Conservation (phyloP, 2,329 filamentous ascomycete species). For the Xylariales sp. region DNA sequence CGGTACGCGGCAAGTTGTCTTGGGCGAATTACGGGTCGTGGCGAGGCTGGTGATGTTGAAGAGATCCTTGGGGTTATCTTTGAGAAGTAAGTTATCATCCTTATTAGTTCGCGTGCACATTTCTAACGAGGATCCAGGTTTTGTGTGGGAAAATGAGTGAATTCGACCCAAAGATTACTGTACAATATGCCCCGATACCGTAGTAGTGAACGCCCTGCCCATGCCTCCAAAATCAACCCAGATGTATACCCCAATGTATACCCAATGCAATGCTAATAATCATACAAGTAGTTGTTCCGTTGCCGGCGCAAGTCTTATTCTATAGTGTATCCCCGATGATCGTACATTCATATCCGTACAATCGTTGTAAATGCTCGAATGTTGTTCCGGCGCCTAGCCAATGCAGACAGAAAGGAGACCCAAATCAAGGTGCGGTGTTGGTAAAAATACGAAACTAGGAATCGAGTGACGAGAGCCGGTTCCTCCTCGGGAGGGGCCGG, state of each 20-base stretch:
- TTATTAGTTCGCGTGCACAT: slow-evolving; percentile 23
- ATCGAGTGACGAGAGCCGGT: slow-evolving; percentile 20
- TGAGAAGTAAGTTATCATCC: slow-evolving; percentile 78
- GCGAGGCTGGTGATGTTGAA: slow-evolving; percentile 89
- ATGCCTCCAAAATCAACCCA: slow-evolving; percentile 22
- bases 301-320: slow-evolving; percentile 38
- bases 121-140: slow-evolving; percentile 55
- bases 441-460: slow-evolving; percentile 36
- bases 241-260: slow-evolving; percentile 33
- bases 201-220: slow-evolving; percentile 26
- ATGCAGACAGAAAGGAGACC: slow-evolving; percentile 43
- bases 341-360: slow-evolving; percentile 44
- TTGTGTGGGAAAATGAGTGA: slow-evolving; percentile 64
- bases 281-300: slow-evolving; percentile 39
- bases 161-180: slow-evolving; percentile 26
- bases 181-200: slow-evolving; percentile 23
- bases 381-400: slow-evolving; percentile 33
- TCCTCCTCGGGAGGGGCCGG: slow-evolving; percentile 29
- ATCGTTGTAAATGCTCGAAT: slow-evolving; percentile 43
- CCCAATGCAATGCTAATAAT: slow-evolving; percentile 32
- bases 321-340: slow-evolving; percentile 33
- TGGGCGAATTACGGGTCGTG: slow-evolving; percentile 88
- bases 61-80: slow-evolving; percentile 97
- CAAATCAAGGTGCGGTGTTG: slow-evolving; percentile 34
- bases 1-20: slow-evolving; percentile 82